These are phyloP conservation scores for Calonectria hongkongensis DNA, from an alignment of 2,329 filamentous ascomycete genomes.

Conservation along the genomic window DNA sequence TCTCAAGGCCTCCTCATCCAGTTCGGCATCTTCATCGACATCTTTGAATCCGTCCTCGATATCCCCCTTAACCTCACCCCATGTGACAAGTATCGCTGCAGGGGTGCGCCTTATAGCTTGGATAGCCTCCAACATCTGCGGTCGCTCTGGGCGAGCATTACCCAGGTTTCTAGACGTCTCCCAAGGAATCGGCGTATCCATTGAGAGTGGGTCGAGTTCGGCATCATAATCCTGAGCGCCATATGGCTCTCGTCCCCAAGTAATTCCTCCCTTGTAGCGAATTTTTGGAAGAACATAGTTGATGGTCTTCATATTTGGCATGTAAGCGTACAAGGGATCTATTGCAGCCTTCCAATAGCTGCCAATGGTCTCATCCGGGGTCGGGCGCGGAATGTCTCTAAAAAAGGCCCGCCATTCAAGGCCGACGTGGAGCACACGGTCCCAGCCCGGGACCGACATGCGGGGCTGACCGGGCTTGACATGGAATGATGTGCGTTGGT, in stretches of 20 bases:
- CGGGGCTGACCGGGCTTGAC: conserved; percentile 37
- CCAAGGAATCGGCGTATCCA: conserved; percentile 51
- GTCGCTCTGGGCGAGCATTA: neutral
- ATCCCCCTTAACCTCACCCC: conserved; percentile 45
- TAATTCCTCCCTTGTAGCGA: conserved; percentile 53
- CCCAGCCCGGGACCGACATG: conserved; percentile 47
- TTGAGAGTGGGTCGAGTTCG: conserved; percentile 48
- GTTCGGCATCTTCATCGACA: conserved; percentile 6
- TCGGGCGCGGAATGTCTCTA: conserved; percentile 51
- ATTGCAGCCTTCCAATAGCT: conserved; percentile 49
- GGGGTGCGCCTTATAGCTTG: conserved; percentile 5
- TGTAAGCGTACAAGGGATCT: conserved; percentile 47
- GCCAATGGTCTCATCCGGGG: conserved; percentile 46
- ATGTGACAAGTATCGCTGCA: conserved; percentile 38
- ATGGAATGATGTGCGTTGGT: conserved; percentile 48
- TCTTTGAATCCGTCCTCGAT: conserved; percentile 45
- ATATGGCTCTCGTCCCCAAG: conserved; percentile 55
- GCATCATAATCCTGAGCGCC: conserved; percentile 43
- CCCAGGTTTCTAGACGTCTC: conserved; percentile 43
- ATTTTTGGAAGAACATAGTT: conserved; percentile 54
- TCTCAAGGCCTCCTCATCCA: neutral
- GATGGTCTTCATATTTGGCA: conserved; percentile 51
- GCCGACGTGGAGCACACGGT: conserved; percentile 53
- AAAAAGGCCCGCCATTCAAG: conserved; percentile 57
- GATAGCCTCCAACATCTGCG: conserved; percentile 32